A percentile compares a stretch with the other conserved stretches of the same genome.
Conservation (phyloP, 306 rosid genomes). For the Vachellia collinsii region DNA sequence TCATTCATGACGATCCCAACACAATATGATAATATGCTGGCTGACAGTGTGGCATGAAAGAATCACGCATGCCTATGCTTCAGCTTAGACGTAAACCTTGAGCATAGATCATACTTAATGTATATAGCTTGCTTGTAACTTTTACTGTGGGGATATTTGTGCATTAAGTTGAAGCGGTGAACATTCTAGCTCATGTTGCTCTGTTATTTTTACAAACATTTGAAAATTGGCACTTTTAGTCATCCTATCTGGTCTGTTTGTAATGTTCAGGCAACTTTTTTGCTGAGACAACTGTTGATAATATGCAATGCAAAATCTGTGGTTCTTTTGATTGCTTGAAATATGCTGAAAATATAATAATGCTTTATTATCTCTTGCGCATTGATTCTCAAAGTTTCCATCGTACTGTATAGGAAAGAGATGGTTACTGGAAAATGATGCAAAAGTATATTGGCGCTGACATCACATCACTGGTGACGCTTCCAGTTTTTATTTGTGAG, state of each 20-base stretch:
- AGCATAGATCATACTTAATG: not conserved
- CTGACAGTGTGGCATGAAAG: constrained; percentile 1
- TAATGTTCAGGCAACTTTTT: constrained; percentile 16
- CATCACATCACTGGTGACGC: constrained; percentile 93
- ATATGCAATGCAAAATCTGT: constrained; percentile 19
- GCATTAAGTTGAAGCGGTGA: constrained; percentile 5
- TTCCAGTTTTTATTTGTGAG: constrained; percentile 93
- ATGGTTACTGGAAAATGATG: constrained; percentile 97
- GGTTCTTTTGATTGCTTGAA: constrained; percentile 7
- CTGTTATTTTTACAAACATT: not conserved
- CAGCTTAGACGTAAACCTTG: not conserved
- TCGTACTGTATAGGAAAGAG: constrained; percentile 66
- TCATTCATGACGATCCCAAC: not conserved
- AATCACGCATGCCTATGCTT: not conserved
- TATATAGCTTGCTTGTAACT: not conserved
- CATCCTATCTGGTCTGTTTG: constrained; percentile 2
- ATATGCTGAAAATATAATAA: not conserved
- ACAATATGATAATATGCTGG: constrained; percentile 17
- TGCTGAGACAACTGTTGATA: constrained; percentile 3
- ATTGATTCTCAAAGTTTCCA: constrained; percentile 30
- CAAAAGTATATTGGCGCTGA: constrained; percentile 90
- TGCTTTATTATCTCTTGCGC: not conserved
- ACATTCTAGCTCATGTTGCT: not conserved
- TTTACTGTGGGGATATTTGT: not conserved
- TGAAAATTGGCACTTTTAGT: constrained; percentile 24